These are phyloP conservation scores for Chondrostereum purpureum DNA, from an alignment of 1,284 basidiomycete genomes.

Conservation along the genomic window DNA sequence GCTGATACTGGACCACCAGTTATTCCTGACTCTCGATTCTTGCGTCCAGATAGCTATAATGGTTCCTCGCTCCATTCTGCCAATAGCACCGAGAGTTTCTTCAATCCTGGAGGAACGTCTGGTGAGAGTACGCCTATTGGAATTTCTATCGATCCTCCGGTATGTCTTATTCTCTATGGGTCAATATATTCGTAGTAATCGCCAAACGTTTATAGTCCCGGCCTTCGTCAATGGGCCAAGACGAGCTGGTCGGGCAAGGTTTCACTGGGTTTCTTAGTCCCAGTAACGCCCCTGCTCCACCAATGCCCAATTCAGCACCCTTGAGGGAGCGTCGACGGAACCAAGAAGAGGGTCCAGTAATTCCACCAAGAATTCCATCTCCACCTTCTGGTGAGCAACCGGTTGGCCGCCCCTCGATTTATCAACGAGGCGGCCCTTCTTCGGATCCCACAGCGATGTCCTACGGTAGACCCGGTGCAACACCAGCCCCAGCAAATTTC, in stretches of 20 bases:
- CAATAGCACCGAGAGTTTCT: neutral
- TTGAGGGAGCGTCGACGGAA: neutral
- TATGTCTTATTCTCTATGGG: slow-evolving; percentile 1
- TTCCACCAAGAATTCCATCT: neutral
- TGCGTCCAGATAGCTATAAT: neutral
- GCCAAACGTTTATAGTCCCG: no score
- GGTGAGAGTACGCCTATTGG: neutral
- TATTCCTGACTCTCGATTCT: no score
- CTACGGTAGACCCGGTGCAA: neutral
- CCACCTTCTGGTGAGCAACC: neutral
- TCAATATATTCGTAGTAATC: no score
- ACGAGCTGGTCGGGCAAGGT: no score
- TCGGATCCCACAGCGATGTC: neutral
- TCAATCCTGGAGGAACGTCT: neutral
- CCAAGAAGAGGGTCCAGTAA: neutral
- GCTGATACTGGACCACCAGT: neutral
- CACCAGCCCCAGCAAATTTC: neutral
- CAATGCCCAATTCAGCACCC: neutral
- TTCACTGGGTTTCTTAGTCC: neutral
- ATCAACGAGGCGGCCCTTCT: neutral
- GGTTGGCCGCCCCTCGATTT: neutral
- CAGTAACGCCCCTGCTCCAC: neutral
- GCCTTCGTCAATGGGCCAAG: no score
- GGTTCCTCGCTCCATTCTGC: neutral
- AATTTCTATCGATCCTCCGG: neutral